Evolutionary conservation across 2,329 filamentous ascomycete genomes (phyloP).

Genomic region (Fusarium drepaniforme): DNA sequence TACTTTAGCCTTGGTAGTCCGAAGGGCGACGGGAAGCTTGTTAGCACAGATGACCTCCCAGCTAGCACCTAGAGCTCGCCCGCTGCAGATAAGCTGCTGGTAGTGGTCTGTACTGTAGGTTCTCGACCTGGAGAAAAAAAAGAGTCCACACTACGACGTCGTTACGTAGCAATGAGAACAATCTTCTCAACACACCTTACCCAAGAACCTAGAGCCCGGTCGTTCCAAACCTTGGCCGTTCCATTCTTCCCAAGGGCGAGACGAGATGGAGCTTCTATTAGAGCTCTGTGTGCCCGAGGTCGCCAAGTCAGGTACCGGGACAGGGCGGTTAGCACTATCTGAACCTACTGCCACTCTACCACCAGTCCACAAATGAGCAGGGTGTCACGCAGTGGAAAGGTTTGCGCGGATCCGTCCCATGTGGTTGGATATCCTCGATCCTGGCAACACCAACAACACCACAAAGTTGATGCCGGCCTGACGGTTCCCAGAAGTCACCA

Average conservation of each 20-base stretch:
- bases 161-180: constrained; percentile 19
- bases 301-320: constrained; percentile 24
- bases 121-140: neutral
- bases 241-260: neutral
- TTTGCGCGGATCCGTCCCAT: constrained; percentile 24
- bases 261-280: neutral
- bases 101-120: neutral
- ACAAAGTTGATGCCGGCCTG: constrained; percentile 3
- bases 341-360: constrained; percentile 2
- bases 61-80: neutral
- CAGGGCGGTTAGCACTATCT: constrained; percentile 26
- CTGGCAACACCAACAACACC: constrained; percentile 18
- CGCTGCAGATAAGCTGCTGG: neutral
- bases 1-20: constrained; percentile 19
- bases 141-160: constrained; percentile 12
- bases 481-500: neutral
- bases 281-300: neutral
- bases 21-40: constrained; percentile 1
- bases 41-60: neutral
- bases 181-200: constrained; percentile 24
- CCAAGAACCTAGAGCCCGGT: constrained; percentile 2
- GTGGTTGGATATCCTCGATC: constrained; percentile 30
- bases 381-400: neutral
- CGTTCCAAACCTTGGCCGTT: constrained; percentile 9
- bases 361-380: neutral